Conservation (phyloP, 306 rosid species). For the Pterocarpus macrocarpus region DNA sequence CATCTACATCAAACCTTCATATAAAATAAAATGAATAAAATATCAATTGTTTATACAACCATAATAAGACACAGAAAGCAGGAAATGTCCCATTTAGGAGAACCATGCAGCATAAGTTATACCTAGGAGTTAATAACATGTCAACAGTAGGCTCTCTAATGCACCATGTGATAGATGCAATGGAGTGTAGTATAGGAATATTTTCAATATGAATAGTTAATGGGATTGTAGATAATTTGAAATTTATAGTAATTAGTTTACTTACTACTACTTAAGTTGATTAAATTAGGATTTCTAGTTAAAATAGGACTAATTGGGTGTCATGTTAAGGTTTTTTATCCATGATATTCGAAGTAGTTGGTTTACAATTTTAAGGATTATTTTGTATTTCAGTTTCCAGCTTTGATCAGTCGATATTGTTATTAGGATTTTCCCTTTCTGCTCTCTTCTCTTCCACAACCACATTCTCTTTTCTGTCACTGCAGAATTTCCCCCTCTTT, state of each 20-base stretch:
- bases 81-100: conserved; percentile 25
- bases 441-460: background rate
- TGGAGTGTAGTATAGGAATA: background rate
- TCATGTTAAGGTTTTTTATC: background rate
- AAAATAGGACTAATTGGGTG: no score
- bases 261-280: background rate
- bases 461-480: background rate
- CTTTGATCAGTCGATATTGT: conserved; percentile 11
- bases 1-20: conserved; percentile 92
- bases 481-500: background rate
- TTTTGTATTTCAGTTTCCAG: conserved; percentile 22
- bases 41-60: conserved; percentile 16
- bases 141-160: conserved; percentile 17
- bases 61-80: conserved; percentile 21
- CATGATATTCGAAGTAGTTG: background rate
- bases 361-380: conserved; percentile 1
- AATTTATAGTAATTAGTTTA: background rate
- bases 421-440: background rate
- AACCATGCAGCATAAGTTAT: background rate
- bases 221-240: background rate
- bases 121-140: conserved; percentile 20
- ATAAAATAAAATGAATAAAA: conserved; percentile 36
- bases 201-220: background rate
- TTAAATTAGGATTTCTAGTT: background rate
- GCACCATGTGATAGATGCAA: background rate